These are phyloP conservation scores for Penicillium silybi DNA, from an alignment of 495 filamentous ascomycete species.

Conservation along the genomic window DNA sequence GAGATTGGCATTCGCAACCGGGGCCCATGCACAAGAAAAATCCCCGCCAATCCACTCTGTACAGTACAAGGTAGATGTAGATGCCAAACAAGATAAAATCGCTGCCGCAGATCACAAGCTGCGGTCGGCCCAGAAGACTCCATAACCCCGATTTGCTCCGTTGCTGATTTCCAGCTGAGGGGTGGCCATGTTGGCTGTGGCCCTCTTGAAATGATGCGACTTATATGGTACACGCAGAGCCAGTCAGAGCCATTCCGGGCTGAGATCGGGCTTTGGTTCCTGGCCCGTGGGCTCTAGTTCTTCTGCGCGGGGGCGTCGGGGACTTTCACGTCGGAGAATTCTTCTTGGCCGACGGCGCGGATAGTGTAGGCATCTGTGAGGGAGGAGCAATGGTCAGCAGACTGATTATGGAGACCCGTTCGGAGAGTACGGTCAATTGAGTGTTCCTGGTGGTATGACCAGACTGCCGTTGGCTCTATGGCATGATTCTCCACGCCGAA, in stretches of 20 bases:
- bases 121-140: slow-evolving; percentile 21
- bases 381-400: background rate
- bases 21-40: slow-evolving; percentile 11
- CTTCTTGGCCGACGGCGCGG: slow-evolving; percentile 85
- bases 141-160: slow-evolving; percentile 25
- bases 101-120: background rate
- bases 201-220: background rate
- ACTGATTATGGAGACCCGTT: background rate
- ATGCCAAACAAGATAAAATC: slow-evolving; percentile 8
- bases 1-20: slow-evolving; percentile 14
- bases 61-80: slow-evolving; percentile 16
- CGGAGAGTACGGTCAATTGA: background rate
- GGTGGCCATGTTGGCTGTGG: slow-evolving; percentile 1
- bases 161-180: slow-evolving; percentile 9
- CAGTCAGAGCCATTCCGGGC: background rate
- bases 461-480: background rate
- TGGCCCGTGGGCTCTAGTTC: slow-evolving; percentile 5
- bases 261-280: background rate
- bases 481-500: background rate
- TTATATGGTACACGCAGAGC: slow-evolving; percentile 19
- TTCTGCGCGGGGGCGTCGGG: slow-evolving; percentile 61
- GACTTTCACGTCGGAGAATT: slow-evolving; percentile 93
- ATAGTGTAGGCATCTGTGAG: slow-evolving; percentile 83
- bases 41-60: slow-evolving; percentile 17
- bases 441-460: slow-evolving; percentile 5